A percentile compares a stretch with the other conserved stretches of the same genome.
phyloP scores from a whole-genome alignment of 495 filamentous ascomycete species.

The Pseudotulostoma volvatum region DNA sequence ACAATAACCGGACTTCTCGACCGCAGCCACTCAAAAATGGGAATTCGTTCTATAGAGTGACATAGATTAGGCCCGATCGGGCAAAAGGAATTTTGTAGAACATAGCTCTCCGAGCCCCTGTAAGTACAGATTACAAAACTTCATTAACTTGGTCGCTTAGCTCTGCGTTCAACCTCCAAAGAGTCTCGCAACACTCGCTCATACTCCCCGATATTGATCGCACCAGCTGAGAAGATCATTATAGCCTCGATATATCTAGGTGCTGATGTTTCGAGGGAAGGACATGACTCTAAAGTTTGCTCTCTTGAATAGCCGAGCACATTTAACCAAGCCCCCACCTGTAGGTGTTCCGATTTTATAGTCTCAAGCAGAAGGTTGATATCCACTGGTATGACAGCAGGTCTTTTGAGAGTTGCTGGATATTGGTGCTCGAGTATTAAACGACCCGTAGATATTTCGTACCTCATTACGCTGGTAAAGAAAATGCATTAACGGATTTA shows the following conservation, averaged over 20 bases:
- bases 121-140: too few species aligned
- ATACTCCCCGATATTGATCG: constrained; percentile 47
- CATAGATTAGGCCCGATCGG: too few species aligned
- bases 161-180: constrained; percentile 18
- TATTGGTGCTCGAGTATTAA: constrained; percentile 53
- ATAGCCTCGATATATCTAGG: constrained; percentile 42
- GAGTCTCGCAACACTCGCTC: constrained; percentile 29
- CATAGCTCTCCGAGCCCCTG: too few species aligned
- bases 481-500: not conserved
- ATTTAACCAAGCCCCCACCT: constrained; percentile 79
- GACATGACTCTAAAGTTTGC: constrained; percentile 1
- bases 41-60: too few species aligned
- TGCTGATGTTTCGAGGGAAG: constrained; percentile 5
- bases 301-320: constrained; percentile 63
- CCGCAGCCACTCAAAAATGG: too few species aligned
- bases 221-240: constrained; percentile 48
- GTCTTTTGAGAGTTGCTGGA: constrained; percentile 20
- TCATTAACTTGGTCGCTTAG: constrained; percentile 6
- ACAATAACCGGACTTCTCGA: too few species aligned
- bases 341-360: constrained; percentile 45
- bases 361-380: constrained; percentile 51
- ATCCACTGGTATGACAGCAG: constrained; percentile 41
- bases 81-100: too few species aligned
- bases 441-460: constrained; percentile 40
- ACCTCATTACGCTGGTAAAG: constrained; percentile 46